Evolutionary conservation across 73 alveolate genomes (phyloP), one percentile per base, ranked within the genome.

Genomic region (Stentor coeruleus): DNA sequence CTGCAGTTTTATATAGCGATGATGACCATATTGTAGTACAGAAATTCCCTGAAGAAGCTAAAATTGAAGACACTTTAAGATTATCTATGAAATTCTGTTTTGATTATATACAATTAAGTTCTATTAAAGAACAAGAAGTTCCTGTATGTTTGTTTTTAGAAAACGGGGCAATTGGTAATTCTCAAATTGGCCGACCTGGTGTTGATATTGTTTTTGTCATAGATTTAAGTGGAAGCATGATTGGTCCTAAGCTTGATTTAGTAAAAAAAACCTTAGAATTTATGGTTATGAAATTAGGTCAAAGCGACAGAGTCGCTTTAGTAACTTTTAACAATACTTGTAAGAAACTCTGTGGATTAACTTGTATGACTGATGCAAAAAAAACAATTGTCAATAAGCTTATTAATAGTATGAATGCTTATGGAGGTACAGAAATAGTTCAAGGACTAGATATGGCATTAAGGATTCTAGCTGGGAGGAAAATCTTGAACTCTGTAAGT

Each of bases 221-320:
- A n/a, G 97, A 91, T 86, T 58, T 89, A 31, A 89, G 95, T 59
- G 97, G 95, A 3, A 88, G 95, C 58, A 91, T 91, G 97, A 90
- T 59, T 74, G 93, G 91, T 26, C 58, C 87, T 76, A 91, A 91
- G 83, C 86, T 91, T 26, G 73, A 42, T 15, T 59, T 89, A 49
- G 91, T 91, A 3, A 91, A 89, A 80, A 85, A 85, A 35, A 85
- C 95, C 3, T 81, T 91, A n/a, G 86, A 91, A 85, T 66, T 74
- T 60, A 59, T 89, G 58, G 75, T 91, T 72, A 76, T 84, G 39
- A 76, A 88, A 60, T 84, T 91, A 84, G 76, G 79, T 58, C 81
- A 59, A 14, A 87, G 88, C 33, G 97, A 91, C 82, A 79, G 95
- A 85, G 77, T 91, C 38, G 80, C 92, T 14, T 30, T 91, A 60